These are phyloP conservation scores for Kockovaella imperatae DNA, from an alignment of 768 basidiomycete genomes.

Conservation along the genomic window DNA sequence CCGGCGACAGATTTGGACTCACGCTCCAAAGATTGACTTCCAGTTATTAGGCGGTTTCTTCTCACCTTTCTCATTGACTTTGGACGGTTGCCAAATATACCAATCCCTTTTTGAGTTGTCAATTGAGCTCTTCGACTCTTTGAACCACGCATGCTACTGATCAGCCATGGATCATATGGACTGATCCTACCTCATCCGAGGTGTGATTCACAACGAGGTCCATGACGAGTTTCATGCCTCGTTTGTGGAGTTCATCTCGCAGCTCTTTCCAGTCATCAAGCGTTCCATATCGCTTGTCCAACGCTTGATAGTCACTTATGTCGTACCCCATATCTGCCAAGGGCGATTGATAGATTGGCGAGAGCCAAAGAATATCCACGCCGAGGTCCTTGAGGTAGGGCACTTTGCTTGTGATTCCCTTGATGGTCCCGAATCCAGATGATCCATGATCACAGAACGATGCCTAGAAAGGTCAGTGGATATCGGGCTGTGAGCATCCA, in stretches of 20 bases:
- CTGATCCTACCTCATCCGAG: conserved; percentile 13
- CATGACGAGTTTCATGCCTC: conserved; percentile 69
- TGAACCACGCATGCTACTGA: conserved; percentile 66
- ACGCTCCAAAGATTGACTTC: conserved; percentile 56
- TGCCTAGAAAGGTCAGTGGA: conserved; percentile 6
- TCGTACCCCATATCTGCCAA: conserved; percentile 63
- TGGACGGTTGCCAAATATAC: conserved; percentile 67
- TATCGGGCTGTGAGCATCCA: background rate
- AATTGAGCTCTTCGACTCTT: conserved; percentile 52
- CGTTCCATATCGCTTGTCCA: conserved; percentile 48
- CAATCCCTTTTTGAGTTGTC: conserved; percentile 60
- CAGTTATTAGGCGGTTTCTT: conserved; percentile 66
- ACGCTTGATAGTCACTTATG: conserved; percentile 57
- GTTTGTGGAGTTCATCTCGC: conserved; percentile 49
- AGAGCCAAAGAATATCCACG: conserved; percentile 62
- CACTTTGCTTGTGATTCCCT: conserved; percentile 58
- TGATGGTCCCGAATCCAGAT: conserved; percentile 45
- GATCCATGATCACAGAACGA: conserved; percentile 24
- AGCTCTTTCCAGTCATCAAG: conserved; percentile 48
- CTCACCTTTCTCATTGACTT: conserved; percentile 52
- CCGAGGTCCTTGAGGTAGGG: conserved; percentile 64
- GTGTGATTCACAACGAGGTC: conserved; percentile 71
- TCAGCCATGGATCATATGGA: background rate
- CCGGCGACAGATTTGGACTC: conserved; percentile 1
- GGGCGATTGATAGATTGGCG: conserved; percentile 63